Evolutionary conservation across 2,329 filamentous ascomycete species (phyloP), one percentile per base, ranked within the genome.

Genomic region (Exophiala spinifera): DNA sequence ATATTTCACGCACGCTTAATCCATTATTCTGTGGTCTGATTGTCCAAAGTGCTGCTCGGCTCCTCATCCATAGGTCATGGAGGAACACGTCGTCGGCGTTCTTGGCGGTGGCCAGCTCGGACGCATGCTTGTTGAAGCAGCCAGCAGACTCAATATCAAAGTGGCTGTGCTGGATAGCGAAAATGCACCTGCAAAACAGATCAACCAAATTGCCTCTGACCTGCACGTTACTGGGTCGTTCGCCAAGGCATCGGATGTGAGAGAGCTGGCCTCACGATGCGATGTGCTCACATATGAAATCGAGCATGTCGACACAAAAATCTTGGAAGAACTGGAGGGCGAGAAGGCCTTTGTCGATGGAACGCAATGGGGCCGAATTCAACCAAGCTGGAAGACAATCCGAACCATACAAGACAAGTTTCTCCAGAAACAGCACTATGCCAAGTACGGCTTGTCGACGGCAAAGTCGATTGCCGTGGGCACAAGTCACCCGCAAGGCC

Each of bases 71-170:
- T 3, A n/a, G n/a, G 10, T n/a, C 10, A 62, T 62, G 60, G 57
- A 59, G 31, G 15, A 47, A 23, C 55, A 56, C 47, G 51, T 60
- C 57, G 72, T 79, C 51, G 80, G 79, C 57, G 75, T 82, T 45
- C 74, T 82, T 52, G 80, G 79, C 31, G 79, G 79, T 48, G 88
- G 88, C 65, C 88, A 91, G 74, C 81, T 99, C 37, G 94, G 92
- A 57, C 88, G 89, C 61, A 97, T 97, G 94, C 82, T 97, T 17
- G 87, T 88, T 61, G 90, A 97, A 75, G 86, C 88, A n/a, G 91
- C 91, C 31, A 84, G 86, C 67, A 75, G 81, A 62, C 81, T 95
- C 54, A 90, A 89, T 64, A 84, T 95, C 62, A 81, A 87, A 61
- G 81, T 94, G 62, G 88, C 86, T 55, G 79, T 95, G 37, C 81